Percentiles rank a stretch among this genome's conserved stretches.
phyloP scores from a whole-genome alignment of 2,329 filamentous ascomycete species.

The Aspergillus sp. region DNA sequence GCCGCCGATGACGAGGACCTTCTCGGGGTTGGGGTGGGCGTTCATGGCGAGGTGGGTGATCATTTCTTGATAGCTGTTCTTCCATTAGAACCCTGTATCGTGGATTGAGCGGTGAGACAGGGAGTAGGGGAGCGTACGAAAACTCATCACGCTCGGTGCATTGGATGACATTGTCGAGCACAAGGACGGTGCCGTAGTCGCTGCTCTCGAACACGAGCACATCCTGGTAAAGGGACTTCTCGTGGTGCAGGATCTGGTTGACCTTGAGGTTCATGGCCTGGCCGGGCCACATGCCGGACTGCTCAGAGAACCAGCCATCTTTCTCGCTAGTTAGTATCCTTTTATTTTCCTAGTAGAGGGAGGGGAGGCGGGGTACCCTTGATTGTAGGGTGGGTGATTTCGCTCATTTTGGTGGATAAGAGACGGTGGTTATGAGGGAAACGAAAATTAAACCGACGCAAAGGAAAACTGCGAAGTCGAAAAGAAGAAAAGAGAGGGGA shows the following conservation, averaged over 20 bases:
- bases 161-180: conserved; percentile 98
- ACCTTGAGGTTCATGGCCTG: conserved; percentile 98
- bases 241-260: conserved; percentile 96
- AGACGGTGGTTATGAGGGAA: conserved; percentile 7
- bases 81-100: background rate
- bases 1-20: conserved; percentile 95
- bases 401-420: conserved; percentile 51
- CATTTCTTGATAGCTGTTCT: conserved; percentile 86
- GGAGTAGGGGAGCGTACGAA: conserved; percentile 49
- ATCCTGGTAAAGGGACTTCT: conserved; percentile 99
- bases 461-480: conserved; percentile 16
- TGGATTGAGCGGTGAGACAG: background rate
- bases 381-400: conserved; percentile 70
- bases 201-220: conserved; percentile 98
- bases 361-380: conserved; percentile 50
- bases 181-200: conserved; percentile 91
- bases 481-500: conserved; percentile 13
- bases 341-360: conserved; percentile 3
- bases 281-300: conserved; percentile 97
- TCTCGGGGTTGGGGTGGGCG: conserved; percentile 96
- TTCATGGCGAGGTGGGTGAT: conserved; percentile 98
- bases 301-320: conserved; percentile 99
- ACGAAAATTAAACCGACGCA: conserved; percentile 14
- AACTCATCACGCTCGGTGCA: conserved; percentile 98
- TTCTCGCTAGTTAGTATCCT: conserved; percentile 4